These are phyloP conservation scores for Monosporascus sp. DNA, from an alignment of 2,329 filamentous ascomycete species.

Conservation along the genomic window DNA sequence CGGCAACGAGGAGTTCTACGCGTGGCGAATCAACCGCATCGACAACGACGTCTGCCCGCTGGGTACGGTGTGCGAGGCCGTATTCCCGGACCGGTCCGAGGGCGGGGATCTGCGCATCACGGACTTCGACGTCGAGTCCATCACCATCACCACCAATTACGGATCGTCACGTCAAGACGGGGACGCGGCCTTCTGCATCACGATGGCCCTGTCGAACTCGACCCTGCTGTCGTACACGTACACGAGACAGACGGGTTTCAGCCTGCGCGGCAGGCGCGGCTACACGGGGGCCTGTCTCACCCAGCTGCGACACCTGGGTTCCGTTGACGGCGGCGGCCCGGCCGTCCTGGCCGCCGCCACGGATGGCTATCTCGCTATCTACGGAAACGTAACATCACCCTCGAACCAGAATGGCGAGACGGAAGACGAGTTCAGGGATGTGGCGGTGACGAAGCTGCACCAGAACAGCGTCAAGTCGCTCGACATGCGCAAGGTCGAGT, in stretches of 20 bases:
- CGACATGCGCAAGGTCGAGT: constrained; percentile 30
- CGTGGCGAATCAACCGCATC: constrained; percentile 65
- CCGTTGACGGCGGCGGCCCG: constrained; percentile 18
- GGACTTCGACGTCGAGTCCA: constrained; percentile 60
- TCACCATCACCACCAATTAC: constrained; percentile 14
- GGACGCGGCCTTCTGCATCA: constrained; percentile 48
- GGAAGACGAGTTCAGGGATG: constrained; percentile 1
- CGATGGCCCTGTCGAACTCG: constrained; percentile 81
- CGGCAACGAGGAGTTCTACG: constrained; percentile 82
- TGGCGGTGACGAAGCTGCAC: constrained; percentile 52
- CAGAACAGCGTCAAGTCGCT: constrained; percentile 76
- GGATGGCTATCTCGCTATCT: constrained; percentile 70
- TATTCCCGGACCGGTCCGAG: constrained; percentile 44
- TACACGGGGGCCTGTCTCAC: constrained; percentile 76
- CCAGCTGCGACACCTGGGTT: constrained; percentile 47
- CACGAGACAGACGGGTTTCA: constrained; percentile 36
- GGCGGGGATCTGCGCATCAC: constrained; percentile 72
- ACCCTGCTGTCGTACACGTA: constrained; percentile 60
- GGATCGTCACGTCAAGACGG: background rate
- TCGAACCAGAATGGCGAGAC: background rate
- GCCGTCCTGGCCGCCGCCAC: constrained; percentile 67
- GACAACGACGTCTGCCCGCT: constrained; percentile 45
- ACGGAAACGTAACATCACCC: constrained; percentile 30
- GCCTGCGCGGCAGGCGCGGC: constrained; percentile 45
- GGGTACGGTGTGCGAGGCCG: constrained; percentile 53